Evolutionary conservation across 2,329 filamentous ascomycete species (phyloP).

Genomic region (Zarea fungicola): DNA sequence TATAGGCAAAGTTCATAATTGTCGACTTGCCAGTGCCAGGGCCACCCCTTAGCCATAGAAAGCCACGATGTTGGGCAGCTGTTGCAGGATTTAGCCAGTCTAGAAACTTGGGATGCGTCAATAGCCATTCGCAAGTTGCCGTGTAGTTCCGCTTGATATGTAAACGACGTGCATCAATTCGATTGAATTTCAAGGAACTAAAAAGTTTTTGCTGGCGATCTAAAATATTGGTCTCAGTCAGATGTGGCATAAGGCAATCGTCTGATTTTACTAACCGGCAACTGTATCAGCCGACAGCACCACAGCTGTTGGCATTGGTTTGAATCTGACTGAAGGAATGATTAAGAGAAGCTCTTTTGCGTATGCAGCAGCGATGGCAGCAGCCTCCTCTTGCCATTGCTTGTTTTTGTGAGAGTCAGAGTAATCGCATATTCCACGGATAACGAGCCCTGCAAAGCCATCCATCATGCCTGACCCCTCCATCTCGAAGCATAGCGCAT

Average conservation of each 20-base stretch:
- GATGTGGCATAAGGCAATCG: too few relatives aligned
- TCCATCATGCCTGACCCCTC: slow-evolving; percentile 21
- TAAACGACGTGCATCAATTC: not conserved
- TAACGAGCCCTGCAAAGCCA: slow-evolving; percentile 23
- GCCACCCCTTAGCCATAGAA: slow-evolving; percentile 37
- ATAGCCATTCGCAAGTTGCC: not conserved
- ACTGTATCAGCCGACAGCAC: too few relatives aligned
- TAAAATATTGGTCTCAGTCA: not conserved
- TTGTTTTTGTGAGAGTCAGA: slow-evolving; percentile 34
- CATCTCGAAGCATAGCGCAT: slow-evolving; percentile 22
- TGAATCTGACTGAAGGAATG: too few relatives aligned
- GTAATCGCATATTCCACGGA: slow-evolving; percentile 33
- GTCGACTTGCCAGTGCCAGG: slow-evolving; percentile 41
- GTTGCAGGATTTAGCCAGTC: slow-evolving; percentile 6
- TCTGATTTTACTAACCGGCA: too few relatives aligned
- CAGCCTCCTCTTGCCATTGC: slow-evolving; percentile 29
- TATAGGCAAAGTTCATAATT: slow-evolving; percentile 35
- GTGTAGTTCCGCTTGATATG: not conserved
- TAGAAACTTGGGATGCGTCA: not conserved
- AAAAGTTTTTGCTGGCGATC: not conserved
- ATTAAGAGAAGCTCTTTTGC: slow-evolving; percentile 17
- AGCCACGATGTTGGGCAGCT: slow-evolving; percentile 4
- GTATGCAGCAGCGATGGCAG: slow-evolving; percentile 26
- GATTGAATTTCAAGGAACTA: not conserved
- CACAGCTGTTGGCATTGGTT: too few relatives aligned